Evolutionary conservation across 306 rosid species (phyloP), one percentile per base, ranked within the genome.

Genomic region (Castanopsis chinensis): DNA sequence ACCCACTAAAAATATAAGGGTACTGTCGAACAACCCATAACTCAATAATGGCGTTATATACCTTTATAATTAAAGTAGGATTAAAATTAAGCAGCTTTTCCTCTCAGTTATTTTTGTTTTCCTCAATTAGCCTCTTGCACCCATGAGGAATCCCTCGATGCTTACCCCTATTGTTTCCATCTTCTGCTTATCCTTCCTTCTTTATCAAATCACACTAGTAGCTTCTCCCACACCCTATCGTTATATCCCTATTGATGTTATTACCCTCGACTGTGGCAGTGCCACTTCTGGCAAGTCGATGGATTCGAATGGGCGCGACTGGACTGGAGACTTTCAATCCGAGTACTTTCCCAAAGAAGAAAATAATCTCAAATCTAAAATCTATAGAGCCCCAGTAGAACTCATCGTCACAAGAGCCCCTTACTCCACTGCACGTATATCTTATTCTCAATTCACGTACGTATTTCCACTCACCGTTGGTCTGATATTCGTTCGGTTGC

Each of bases 381-480:
- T 1, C 74, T 43, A 57, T 13, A 1, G 0, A 70, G 19, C 56
- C 28, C 0, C 0, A 17, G 17, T 0, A 8, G 3, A 3, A 23
- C 0, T 10, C 13, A 2, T 0, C n/a, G 0, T 1, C 1, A 14
- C 5, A 19, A 0, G 0, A 1, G 74, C 12, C 6, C 74, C 74
- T 3, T 70, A 20, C 56, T 2, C 3, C 3, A 70, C 74, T 43
- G 74, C 74, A 2, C 35, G 74, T 20, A 0, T 70, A 21, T 70
- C 74, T 18, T 8, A 0, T 27, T 20, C 58, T 25, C 56, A 70
- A 23, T 70, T 70, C 33, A 70, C 10, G 4, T 70, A 70, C 74
- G n/a, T 9, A 0, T 41, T 70, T 41, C 56, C 28, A 4, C 21
- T 70, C 52, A 45, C 28, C 6, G 57, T 2, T 41, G 58, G 74